phyloP scores from a whole-genome alignment of 2,329 filamentous ascomycete genomes.

The Colletotrichum musicola region DNA sequence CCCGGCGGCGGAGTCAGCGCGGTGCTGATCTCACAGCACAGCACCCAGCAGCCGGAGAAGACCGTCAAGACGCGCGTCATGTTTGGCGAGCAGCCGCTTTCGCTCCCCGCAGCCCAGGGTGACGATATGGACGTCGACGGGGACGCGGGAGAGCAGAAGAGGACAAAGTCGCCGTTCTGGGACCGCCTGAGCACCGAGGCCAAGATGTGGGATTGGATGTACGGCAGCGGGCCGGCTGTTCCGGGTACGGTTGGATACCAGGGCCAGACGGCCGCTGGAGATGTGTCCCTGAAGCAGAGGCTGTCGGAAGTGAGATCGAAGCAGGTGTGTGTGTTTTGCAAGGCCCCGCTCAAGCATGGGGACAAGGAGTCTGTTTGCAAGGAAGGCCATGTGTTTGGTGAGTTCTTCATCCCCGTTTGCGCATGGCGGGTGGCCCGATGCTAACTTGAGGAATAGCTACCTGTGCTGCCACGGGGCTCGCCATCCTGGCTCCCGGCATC shows the following conservation, averaged over 20 bases:
- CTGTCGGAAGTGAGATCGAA: constrained; percentile 52
- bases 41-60: constrained; percentile 62
- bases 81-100: constrained; percentile 47
- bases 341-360: constrained; percentile 47
- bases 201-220: constrained; percentile 70
- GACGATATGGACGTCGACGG: constrained; percentile 27
- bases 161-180: neutral
- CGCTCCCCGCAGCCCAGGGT: neutral
- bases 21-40: constrained; percentile 63
- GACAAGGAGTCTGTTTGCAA: constrained; percentile 54
- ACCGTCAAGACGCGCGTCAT: constrained; percentile 51
- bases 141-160: neutral
- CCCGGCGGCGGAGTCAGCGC: constrained; percentile 66
- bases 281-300: constrained; percentile 49
- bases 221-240: constrained; percentile 63
- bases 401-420: constrained; percentile 41
- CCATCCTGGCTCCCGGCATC: constrained; percentile 66
- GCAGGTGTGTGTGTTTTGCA: constrained; percentile 64
- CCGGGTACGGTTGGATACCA: constrained; percentile 49
- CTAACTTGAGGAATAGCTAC: constrained; percentile 52
- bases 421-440: too few species aligned
- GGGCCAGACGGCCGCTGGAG: constrained; percentile 14
- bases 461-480: constrained; percentile 66
- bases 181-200: constrained; percentile 64
- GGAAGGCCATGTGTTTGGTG: constrained; percentile 57